A percentile compares a stretch with the other conserved stretches of the same genome.
These are phyloP conservation scores for Wallacemonas sp. DNA, from an alignment of 208 protist species.

Conservation along the genomic window DNA sequence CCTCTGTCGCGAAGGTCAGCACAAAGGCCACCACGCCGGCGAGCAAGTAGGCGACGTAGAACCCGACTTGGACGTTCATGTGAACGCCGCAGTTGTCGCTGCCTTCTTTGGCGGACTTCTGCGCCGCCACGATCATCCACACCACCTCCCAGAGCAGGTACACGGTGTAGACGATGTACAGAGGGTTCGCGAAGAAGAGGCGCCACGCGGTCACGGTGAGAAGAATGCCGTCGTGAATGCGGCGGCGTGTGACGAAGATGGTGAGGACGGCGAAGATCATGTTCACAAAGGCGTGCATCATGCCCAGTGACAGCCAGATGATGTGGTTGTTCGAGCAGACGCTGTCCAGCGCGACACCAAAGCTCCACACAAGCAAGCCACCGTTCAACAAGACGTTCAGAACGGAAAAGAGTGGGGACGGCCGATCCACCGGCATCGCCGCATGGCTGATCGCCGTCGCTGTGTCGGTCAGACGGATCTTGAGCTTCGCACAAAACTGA, in stretches of 20 bases:
- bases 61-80: constrained; percentile 47
- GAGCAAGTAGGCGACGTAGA: constrained; percentile 46
- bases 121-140: constrained; percentile 47
- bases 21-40: constrained; percentile 32
- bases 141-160: constrained; percentile 64
- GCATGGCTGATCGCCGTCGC: constrained; percentile 19
- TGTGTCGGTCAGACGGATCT: constrained; percentile 27
- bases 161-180: constrained; percentile 37
- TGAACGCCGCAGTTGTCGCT: constrained; percentile 35
- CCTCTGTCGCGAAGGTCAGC: constrained; percentile 67
- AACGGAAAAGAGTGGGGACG: constrained; percentile 62
- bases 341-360: constrained; percentile 30
- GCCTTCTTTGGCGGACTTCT: constrained; percentile 6
- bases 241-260: constrained; percentile 42
- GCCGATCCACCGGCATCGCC: constrained; percentile 63
- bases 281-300: constrained; percentile 58
- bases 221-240: constrained; percentile 57
- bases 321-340: constrained; percentile 22
- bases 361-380: constrained; percentile 50
- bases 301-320: constrained; percentile 43
- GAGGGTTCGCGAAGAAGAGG: constrained; percentile 42
- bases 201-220: constrained; percentile 22
- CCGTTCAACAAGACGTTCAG: constrained; percentile 51
- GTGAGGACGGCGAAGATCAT: constrained; percentile 58
- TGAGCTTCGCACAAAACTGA: constrained; percentile 21